Evolutionary conservation across 2,329 filamentous ascomycete species (phyloP), one percentile per base, ranked within the genome.

Genomic region (Talaromyces sp.): DNA sequence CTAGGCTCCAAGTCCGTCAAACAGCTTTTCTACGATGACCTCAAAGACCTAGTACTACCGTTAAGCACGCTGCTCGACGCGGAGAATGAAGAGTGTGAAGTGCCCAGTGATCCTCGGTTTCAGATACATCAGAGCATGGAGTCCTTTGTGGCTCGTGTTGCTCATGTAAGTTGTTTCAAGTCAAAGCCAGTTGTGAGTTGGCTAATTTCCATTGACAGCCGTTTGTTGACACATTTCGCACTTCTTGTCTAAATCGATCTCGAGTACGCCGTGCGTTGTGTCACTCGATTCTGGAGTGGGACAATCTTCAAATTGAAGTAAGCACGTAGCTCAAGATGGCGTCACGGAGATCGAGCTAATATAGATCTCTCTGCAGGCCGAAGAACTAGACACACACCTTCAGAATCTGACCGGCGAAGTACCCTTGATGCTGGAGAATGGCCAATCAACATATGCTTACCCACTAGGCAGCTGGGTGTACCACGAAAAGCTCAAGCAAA

Each of bases 391-490:
- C 73, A 81, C 84, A 37, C 81, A 88, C 35, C 78, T 95, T 18
- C 86, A 88, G 61, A 73, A 79, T 6, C 80, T 86, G 61, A 83
- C 84, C 23, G 79, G 83, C 16, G 89, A 92, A 72, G 76, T 83
- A 46, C 82, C 88, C 2, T 74, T 88, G 16, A 75, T 82, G 82
- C 63, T 80, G 72, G 58, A 77, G 77, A 64, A 81, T 79, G 57
- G 78, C 77, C 83, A 88, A 50, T 79, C 83, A 44, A 82, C 85
- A 0, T 88, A 85, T 71, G 83, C 88, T 0, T 88, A 90, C 59
- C 88, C 92, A 0, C 81, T 98, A 0, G 92, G 90, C 1, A 92
- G 90, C 3, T 99, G 95, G 95, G 86, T 88, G 0, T 96, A 93
- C 69, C 84, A 93, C 64, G 91, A 96, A 76, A 98, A 97, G 75